phyloP scores from a whole-genome alignment of 2,329 filamentous ascomycete species.

The Shiraia sp. region DNA sequence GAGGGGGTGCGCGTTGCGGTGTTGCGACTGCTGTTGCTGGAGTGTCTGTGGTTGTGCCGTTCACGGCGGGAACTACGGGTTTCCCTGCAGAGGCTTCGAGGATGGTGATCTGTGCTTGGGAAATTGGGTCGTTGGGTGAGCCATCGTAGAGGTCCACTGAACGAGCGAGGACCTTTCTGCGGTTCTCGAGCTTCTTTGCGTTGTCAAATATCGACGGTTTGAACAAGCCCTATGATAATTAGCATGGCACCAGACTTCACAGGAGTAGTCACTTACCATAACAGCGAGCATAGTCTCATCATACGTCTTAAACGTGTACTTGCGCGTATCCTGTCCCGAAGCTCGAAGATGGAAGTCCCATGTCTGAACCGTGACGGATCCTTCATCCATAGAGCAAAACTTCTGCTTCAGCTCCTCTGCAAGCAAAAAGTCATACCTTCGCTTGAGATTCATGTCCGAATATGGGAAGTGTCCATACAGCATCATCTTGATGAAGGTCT shows the following conservation, averaged over 20 bases:
- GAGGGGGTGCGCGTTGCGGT: conserved; percentile 55
- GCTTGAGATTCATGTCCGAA: conserved; percentile 85
- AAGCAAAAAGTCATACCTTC: conserved; percentile 88
- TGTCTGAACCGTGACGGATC: conserved; percentile 83
- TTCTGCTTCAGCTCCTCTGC: conserved; percentile 96
- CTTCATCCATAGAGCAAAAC: conserved; percentile 88
- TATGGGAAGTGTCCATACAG: conserved; percentile 96
- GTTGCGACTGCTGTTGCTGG: conserved; percentile 55
- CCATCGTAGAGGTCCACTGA: conserved; percentile 95
- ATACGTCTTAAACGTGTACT: conserved; percentile 96
- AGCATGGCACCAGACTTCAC: conserved; percentile 3
- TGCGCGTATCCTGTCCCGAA: conserved; percentile 83
- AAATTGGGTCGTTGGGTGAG: conserved; percentile 87
- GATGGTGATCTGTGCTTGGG: conserved; percentile 76
- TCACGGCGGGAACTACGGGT: conserved; percentile 26
- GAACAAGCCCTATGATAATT: conserved; percentile 69
- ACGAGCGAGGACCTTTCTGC: conserved; percentile 79
- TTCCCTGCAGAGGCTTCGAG: conserved; percentile 55
- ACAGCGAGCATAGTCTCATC: conserved; percentile 94
- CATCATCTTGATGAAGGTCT: conserved; percentile 97
- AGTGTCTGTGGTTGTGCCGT: conserved; percentile 41
- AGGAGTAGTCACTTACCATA: conserved; percentile 57
- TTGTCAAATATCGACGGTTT: conserved; percentile 87
- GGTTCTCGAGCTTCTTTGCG: conserved; percentile 74
- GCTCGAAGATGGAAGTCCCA: conserved; percentile 90